Conservation (phyloP, 78 protist genomes). For the Tieghemostelium lacteum region DNA sequence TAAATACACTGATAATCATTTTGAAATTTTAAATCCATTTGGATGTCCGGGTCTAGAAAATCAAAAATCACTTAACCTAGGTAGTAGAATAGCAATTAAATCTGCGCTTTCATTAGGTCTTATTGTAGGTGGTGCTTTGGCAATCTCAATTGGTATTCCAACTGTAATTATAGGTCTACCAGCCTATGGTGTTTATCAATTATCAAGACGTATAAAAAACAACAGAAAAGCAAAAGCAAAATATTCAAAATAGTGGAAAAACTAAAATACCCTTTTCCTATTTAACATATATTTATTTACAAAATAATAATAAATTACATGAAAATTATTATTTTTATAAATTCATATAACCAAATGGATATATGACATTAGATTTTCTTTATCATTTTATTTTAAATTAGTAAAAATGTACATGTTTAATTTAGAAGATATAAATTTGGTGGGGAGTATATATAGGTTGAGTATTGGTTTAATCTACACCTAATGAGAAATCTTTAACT, state of each 20-base stretch:
- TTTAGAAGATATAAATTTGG: too few relatives aligned
- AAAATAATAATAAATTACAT: too few relatives aligned
- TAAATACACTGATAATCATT: conserved; percentile 27
- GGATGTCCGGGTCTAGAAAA: conserved; percentile 26
- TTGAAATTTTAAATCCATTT: conserved; percentile 8
- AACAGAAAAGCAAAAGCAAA: not conserved
- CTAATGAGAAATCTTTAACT: conserved; percentile 28
- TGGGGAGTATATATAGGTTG: too few relatives aligned
- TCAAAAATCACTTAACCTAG: not conserved
- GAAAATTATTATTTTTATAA: too few relatives aligned
- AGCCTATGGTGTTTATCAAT: not conserved
- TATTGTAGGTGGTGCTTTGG: not conserved
- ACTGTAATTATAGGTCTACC: conserved; percentile 7
- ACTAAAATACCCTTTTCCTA: too few relatives aligned
- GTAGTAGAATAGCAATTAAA: not conserved
- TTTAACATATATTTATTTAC: too few relatives aligned
- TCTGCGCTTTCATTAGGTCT: not conserved
- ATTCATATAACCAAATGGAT: too few relatives aligned
- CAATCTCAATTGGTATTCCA: conserved; percentile 19
- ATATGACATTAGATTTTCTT: too few relatives aligned
- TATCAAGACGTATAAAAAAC: not conserved
- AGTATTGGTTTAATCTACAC: not conserved
- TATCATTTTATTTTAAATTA: too few relatives aligned
- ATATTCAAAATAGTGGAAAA: too few relatives aligned
- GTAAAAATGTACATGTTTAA: too few relatives aligned